Evolutionary conservation across 805 yeast species (phyloP), one percentile per base, ranked within the genome.

Genomic region (Monosporozyma aerobia): DNA sequence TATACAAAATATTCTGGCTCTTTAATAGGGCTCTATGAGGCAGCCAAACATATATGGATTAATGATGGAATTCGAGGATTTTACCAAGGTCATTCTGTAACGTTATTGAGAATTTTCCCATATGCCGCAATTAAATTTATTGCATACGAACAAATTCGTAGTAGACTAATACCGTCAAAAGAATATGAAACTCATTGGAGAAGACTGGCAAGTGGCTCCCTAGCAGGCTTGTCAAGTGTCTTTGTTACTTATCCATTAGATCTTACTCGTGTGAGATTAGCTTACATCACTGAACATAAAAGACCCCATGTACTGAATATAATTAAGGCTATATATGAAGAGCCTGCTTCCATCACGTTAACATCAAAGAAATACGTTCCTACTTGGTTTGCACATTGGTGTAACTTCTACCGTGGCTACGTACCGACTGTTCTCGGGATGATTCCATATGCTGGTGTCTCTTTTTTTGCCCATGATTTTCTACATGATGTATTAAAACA

Each of bases 391-490:
- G 64, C 65, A 10, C 70, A 67, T 48, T 66, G 70, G 71, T 64
- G 68, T 22, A 92, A 90, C 71, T 94, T 90, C 68, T 94, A 92
- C 70, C 77, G 97, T 53, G 99, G 99, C 2, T 94, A 92, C 69
- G 79, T 86, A 7, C 96, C 99, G 19, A 94, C 99, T 0, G 83
- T 94, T 46, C 62, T 90, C 43, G 99, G 99, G 10, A 90, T 94
- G 95, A 76, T 94, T 23, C 99, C 99, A 1, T 94, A 94, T 66
- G 99, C 99, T 1, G 99, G 99, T 10, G 97, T 92, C 3, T 87
- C 97, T 3, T 94, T 94, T 63, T 87, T 90, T 71, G 87, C 96
- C 3, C 98, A 94, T 69, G 99, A 94, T 71, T 67, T 82, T 53
- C 75, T 90, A 53, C 98, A 92, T 69, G 99, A 94, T 69, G 62